Evolutionary conservation across 2,329 filamentous ascomycete species (phyloP), one percentile per base, ranked within the genome.

Genomic region (Biscogniauxia marginata): DNA sequence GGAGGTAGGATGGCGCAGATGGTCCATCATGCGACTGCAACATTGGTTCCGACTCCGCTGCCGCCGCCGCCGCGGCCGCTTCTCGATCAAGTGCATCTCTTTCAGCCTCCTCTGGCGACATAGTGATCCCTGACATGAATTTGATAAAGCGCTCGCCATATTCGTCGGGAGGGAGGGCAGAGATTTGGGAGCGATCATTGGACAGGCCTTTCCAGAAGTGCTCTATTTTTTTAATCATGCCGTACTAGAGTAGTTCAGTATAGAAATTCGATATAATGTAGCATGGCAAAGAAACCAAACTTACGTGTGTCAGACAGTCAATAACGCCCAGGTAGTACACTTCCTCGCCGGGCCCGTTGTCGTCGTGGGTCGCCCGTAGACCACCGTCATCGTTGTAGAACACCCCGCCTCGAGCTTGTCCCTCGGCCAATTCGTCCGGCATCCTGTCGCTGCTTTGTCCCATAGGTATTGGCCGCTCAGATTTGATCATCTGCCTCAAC

Each of bases 241-340:
- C 92, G 73, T 98, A 99, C 91, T 96, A 66, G 22, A 50, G 16
- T 52, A 13, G 49, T 22, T 60, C 57, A 62, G 59, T 63, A 68
- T 50, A 64, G 22, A 50, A 7, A 21, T 39, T 49, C 19, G 21
- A 30, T 6, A 8, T 21, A 2, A 7, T 11, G 30, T 19, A n/a
- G 4, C 21, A 49, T 13, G 21, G 9, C 11, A 46, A 50, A 34
- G 4, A 22, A 46, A 13, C 3, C 6, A 30, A 52, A 84, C 90
- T 85, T 82, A 96, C 92, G 73, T 97, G 91, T 66, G 95, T 99
- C 67, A 99, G 79, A 73, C 95, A 99, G 75, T 99, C 95, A 73
- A 99, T 99, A 66, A 99, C 96, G 34, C 95, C 96, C 7, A 99
- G 84, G 71, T 99, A 99, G 74, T 99, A 99, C 45, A 99, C 92